Base-by-base conservation (phyloP, 148 eudicot species). In the Rheum nobile region DNA sequence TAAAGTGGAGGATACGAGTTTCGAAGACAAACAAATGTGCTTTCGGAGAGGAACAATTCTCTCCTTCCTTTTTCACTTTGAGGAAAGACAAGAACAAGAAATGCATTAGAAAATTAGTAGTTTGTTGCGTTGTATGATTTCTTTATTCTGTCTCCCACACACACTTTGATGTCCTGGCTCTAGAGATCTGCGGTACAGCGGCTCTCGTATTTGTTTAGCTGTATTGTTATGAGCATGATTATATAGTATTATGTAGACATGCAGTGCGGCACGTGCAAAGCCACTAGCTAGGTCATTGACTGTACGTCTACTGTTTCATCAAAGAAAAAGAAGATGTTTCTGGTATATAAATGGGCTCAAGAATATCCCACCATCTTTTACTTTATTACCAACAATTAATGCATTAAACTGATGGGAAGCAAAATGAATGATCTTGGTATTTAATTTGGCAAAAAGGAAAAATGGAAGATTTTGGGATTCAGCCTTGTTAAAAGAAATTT, bases 41-140 rank as follows among this genome's bases (percentile, higher is more conserved):
- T 82, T 82, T 82, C 79, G 75, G 63, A 82, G 84, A 76, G 79
- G 82, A 82, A 82, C 82, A 76, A 69, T 73, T 76, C 80, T 76
- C 79, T 81, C 76, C 77, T 78, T 69, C 73, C 73, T 50, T 73
- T 72, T 71, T 21, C 67, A 57, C 67, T 57, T 57, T 57, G 34
- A 26, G 34, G 67, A 57, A 57, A 57, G 67, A 57, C 67, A 57
- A 57, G 34, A n/a, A 16, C n/a, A 16, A 48, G n/a, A 48, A n/a
- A 48, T 48, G 54, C 10, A 48, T 16, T 55, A 55, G 26, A 55
- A 55, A 55, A 55, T 55, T 8, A 24, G 5, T 55, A 10, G 28
- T 55, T 55, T 55, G 29, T 55, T 24, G 63, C 6, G 63, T 55
- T 55, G 28, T 55, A 19, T 48, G 54, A 17, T 48, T 48, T 48